Base-by-base conservation (phyloP, 2,329 filamentous ascomycete species). In the Chaetomiaceae sp. region DNA sequence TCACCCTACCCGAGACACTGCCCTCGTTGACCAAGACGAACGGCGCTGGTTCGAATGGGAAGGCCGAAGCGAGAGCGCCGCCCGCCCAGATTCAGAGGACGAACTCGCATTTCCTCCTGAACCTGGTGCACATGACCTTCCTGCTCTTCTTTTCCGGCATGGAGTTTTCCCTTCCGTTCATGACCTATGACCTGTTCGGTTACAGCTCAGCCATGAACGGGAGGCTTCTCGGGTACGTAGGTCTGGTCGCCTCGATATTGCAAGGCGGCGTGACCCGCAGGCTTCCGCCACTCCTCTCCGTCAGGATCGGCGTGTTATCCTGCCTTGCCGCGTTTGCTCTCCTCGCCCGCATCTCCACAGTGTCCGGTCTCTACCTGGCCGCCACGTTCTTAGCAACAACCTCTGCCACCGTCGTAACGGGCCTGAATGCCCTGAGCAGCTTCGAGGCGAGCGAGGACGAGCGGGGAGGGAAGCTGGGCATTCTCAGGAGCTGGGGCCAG, bases 61-160 rank as follows among this genome's bases (percentile, higher is more conserved):
- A 53, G 27, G 51, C 45, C 32, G 17, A 48, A 15, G 40, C 54
- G 18, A 52, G 53, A 22, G 52, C 56, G 20, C 54, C 56, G 29
- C 58, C 54, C 3, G 39, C 44, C 2, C 38, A 48, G 1, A 57
- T 65, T 19, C 67, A 69, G 57, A 74, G 85, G 48, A 95, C 88
- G 3, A 97, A 97, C 67, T 88, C 85, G 3, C 88, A 93, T 56
- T 68, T 79, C 24, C 64, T 95, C 11, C 80, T 98, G 38, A 96
- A 96, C 63, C 68, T 84, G 1, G 83, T 88, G 0, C 93, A 98
- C 66, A 85, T 97, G 60, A 70, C 84, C 38, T 98, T 98, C 66
- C 81, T 98, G 49, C 81, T 98, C 11, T 95, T 95, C 68, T 98
- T 98, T 69, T 95, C 88, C 2, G 93, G 93, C 50, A 91, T 98